A percentile compares a stretch with the other conserved stretches of the same genome.
These are phyloP conservation scores for Candida vartiovaarae DNA, from an alignment of 805 yeast species.

Conservation along the genomic window DNA sequence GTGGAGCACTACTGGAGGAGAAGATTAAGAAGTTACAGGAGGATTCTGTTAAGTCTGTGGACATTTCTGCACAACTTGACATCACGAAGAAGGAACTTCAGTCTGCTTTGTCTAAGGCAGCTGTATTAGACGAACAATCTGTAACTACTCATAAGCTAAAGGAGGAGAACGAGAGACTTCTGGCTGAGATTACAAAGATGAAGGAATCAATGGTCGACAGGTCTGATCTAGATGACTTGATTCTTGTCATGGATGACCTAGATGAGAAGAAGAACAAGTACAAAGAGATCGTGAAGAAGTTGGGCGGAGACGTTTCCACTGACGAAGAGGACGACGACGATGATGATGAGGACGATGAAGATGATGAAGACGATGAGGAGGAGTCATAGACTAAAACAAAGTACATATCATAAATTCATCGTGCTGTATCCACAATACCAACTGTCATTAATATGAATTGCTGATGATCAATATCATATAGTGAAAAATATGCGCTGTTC, in stretches of 20 bases:
- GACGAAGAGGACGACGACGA: conserved; percentile 68
- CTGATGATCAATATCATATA: background rate
- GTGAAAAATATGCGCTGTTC: too few species aligned
- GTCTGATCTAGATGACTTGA: conserved; percentile 62
- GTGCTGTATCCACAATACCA: too few species aligned
- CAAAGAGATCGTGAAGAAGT: conserved; percentile 39
- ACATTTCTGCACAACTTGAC: too few species aligned
- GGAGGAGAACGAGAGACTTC: conserved; percentile 4
- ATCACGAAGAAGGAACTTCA: too few species aligned
- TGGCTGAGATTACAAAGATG: background rate
- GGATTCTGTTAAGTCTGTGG: too few species aligned
- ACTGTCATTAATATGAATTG: too few species aligned
- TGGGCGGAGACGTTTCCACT: conserved; percentile 59
- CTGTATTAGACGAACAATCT: background rate
- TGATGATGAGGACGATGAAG: conserved; percentile 45
- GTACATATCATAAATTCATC: too few species aligned
- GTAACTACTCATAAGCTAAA: conserved; percentile 2
- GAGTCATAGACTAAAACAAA: too few species aligned
- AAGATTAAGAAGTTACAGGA: too few species aligned
- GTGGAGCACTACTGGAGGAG: too few species aligned
- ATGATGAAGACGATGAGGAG: background rate
- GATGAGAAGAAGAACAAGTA: conserved; percentile 61
- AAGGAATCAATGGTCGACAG: conserved; percentile 32
- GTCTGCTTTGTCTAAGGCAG: too few species aligned
- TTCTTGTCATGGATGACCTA: conserved; percentile 69